Conservation (phyloP, 2,329 filamentous ascomycete species). For the Fusarium hainanense region DNA sequence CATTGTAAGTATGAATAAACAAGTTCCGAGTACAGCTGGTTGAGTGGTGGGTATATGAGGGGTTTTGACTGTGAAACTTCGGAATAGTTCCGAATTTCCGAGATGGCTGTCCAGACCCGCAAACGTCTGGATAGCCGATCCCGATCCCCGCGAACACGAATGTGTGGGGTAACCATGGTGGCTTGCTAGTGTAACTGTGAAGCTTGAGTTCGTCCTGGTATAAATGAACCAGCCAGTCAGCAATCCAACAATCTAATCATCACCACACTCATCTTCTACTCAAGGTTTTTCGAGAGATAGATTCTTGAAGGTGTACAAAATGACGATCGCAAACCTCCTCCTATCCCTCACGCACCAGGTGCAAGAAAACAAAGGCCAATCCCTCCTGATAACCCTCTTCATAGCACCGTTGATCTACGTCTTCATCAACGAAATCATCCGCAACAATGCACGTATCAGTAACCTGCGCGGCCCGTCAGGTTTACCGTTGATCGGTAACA, state of each 20-base stretch:
- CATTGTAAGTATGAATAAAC: neutral
- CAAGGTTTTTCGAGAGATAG: no score
- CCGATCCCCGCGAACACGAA: neutral
- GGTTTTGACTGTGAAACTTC: neutral
- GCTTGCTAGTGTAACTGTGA: neutral
- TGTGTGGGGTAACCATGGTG: neutral
- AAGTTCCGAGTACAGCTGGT: conserved; percentile 17
- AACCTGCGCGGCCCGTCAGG: conserved; percentile 61
- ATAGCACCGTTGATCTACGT: conserved; percentile 57
- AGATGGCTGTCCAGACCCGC: neutral
- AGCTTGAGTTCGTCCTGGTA: neutral
- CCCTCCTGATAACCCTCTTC: conserved; percentile 39
- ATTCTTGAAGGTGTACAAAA: conserved; percentile 6
- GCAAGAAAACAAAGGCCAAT: conserved; percentile 40
- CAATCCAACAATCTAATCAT: neutral
- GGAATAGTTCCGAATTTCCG: conserved; percentile 39
- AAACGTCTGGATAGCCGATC: neutral
- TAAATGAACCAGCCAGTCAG: neutral
- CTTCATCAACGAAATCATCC: conserved; percentile 61
- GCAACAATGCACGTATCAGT: conserved; percentile 56
- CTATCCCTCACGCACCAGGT: conserved; percentile 33
- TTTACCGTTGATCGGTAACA: conserved; percentile 65
- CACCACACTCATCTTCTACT: neutral
- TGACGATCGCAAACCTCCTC: conserved; percentile 46
- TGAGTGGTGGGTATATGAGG: neutral